These are phyloP conservation scores for Quercus phellos DNA, from an alignment of 331 rosid species.

Conservation along the genomic window DNA sequence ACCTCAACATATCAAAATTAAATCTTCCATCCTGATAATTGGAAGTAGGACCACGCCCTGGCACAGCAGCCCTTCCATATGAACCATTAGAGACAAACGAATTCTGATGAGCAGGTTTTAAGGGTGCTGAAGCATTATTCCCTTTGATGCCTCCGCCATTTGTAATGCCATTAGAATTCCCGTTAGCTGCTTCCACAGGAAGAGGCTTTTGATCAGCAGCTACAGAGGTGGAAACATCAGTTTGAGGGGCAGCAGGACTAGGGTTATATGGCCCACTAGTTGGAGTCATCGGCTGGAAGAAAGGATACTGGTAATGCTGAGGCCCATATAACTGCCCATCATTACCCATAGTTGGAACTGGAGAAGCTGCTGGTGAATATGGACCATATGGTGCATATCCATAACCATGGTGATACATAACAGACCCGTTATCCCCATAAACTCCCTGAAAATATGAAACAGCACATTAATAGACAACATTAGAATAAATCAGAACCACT, in stretches of 20 bases:
- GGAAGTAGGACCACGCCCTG: conserved; percentile 56
- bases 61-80: conserved; percentile 42
- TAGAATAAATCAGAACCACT: background rate
- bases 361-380: conserved; percentile 89
- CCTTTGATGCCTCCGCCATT: conserved; percentile 58
- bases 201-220: conserved; percentile 70
- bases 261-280: conserved; percentile 71
- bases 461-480: background rate
- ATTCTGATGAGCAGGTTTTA: conserved; percentile 37
- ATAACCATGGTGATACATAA: conserved; percentile 76
- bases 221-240: conserved; percentile 58
- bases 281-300: conserved; percentile 79
- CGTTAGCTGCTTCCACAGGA: conserved; percentile 57
- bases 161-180: conserved; percentile 48
- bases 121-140: conserved; percentile 37
- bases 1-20: conserved; percentile 48
- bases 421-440: conserved; percentile 92
- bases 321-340: conserved; percentile 98
- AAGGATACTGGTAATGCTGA: conserved; percentile 95
- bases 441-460: conserved; percentile 47
- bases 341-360: conserved; percentile 88
- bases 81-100: conserved; percentile 41
- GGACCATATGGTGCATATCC: conserved; percentile 82
- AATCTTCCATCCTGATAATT: conserved; percentile 73
- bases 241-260: conserved; percentile 49